Conservation (phyloP, 345 rosid genomes). For the Passiflora organensis region DNA sequence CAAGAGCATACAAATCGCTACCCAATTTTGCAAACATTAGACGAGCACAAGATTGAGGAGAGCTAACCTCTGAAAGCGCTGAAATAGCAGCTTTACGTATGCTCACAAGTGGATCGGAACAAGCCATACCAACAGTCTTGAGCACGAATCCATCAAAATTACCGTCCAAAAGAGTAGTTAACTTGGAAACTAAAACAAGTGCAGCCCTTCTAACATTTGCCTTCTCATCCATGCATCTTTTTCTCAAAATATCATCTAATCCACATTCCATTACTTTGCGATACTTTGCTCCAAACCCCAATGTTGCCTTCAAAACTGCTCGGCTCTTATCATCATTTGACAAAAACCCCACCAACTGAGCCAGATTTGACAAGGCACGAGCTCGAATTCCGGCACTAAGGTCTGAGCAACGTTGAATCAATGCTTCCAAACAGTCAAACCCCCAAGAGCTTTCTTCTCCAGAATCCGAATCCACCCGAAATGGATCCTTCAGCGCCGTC, state of each 20-base stretch:
- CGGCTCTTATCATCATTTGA: constrained; percentile 40
- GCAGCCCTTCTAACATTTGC: constrained; percentile 79
- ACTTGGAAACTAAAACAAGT: constrained; percentile 61
- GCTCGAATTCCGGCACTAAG: constrained; percentile 54
- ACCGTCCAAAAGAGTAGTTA: constrained; percentile 58
- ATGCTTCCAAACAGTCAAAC: constrained; percentile 50
- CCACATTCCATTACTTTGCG: constrained; percentile 27
- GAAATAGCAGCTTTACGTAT: constrained; percentile 81
- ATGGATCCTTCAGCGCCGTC: constrained; percentile 43
- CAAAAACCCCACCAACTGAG: constrained; percentile 66
- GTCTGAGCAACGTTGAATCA: constrained; percentile 70
- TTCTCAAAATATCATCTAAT: constrained; percentile 56
- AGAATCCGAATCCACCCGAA: constrained; percentile 27
- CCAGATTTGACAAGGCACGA: constrained; percentile 74
- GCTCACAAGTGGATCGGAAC: constrained; percentile 92
- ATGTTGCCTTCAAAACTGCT: constrained; percentile 42
- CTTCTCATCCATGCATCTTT: constrained; percentile 83
- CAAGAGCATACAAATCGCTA: neutral
- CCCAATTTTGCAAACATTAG: neutral
- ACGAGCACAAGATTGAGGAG: constrained; percentile 3
- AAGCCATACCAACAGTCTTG: constrained; percentile 76
- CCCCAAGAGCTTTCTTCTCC: constrained; percentile 47
- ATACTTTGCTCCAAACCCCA: constrained; percentile 39
- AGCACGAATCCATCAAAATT: constrained; percentile 59
- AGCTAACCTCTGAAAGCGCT: constrained; percentile 84